Evolutionary conservation across 73 alveolate genomes (phyloP), one percentile per base, ranked within the genome.

Genomic region (Diophrys sp.): DNA sequence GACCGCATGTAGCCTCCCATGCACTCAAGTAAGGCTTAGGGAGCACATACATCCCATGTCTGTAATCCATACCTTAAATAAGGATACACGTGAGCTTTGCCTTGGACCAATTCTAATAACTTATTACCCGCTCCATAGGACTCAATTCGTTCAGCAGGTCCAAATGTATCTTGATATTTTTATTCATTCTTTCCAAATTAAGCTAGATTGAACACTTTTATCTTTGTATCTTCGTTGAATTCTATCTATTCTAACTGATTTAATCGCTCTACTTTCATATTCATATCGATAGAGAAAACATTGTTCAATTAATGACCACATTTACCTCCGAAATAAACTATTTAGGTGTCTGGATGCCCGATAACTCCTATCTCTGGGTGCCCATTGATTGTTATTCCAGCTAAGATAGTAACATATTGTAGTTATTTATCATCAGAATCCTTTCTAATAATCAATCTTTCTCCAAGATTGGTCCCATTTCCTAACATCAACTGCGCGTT

Each of bases 371-470:
- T 11, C 18, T 44, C 62, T 18, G 62, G n/a, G 5, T 44, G 5
- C 62, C 18, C 62, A 11, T 18, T 18, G 18, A 44, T 44, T 18
- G 62, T 44, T 44, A 73, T 56, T 2, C 81, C 81, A 25, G 53
- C 53, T 56, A 73, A 25, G 72, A 62, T 25, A 1, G 81, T 73
- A 26, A 73, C 81, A 26, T 73, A 44, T 29, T 73, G 71, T 23
- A 73, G 81, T 67, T 25, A 33, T 53, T 1, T 44, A 33, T 54
- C 28, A 62, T 24, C 81, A 44, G 14, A 72, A 44, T 34, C 81
- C 81, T 54, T 73, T 72, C 2, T 44, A 25, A 1, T 71, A 72
- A 25, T 73, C 81, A 27, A 73, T 53, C 81, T 72, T 44, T 1
- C 33, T 72, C 5, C 62, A 44, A 44, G n/a, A 44, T 44, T 44